A percentile compares a stretch with the other conserved stretches of the same genome.
Conservation (phyloP, 331 rosid genomes). For the Ulmus americana region DNA sequence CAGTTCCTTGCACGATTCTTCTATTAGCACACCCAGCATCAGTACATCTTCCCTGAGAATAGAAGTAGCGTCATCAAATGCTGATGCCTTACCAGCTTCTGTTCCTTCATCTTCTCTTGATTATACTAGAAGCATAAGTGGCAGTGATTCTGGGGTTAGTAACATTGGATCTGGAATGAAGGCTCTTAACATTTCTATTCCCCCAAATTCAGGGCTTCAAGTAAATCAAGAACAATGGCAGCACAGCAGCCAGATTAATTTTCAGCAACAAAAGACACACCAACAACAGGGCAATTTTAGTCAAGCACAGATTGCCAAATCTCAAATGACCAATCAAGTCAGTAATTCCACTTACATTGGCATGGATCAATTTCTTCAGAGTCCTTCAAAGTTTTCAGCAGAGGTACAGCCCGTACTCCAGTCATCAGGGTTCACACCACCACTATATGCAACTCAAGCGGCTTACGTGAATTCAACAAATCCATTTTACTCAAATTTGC, state of each 20-base stretch:
- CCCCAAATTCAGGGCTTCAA: conserved; percentile 29
- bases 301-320: conserved; percentile 33
- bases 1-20: conserved; percentile 32
- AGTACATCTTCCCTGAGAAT: conserved; percentile 5
- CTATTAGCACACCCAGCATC: conserved; percentile 24
- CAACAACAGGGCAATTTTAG: conserved; percentile 28
- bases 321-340: conserved; percentile 40
- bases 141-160: conserved; percentile 26
- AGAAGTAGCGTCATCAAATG: conserved; percentile 4
- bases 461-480: conserved; percentile 48
- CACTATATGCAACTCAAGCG: conserved; percentile 46
- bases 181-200: conserved; percentile 41
- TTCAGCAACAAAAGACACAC: conserved; percentile 21
- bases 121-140: conserved; percentile 17
- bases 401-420: conserved; percentile 42
- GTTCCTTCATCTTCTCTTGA: conserved; percentile 26
- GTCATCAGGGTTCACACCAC: conserved; percentile 39
- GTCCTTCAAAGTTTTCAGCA: conserved; percentile 39
- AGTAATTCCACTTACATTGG: conserved; percentile 28
- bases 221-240: conserved; percentile 42
- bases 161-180: conserved; percentile 40
- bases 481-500: conserved; percentile 58
- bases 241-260: conserved; percentile 35
- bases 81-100: conserved; percentile 17
- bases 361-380: conserved; percentile 33